Evolutionary conservation across 2,329 filamentous ascomycete species (phyloP), one percentile per base, ranked within the genome.

Genomic region (Samsoniella hepiali): DNA sequence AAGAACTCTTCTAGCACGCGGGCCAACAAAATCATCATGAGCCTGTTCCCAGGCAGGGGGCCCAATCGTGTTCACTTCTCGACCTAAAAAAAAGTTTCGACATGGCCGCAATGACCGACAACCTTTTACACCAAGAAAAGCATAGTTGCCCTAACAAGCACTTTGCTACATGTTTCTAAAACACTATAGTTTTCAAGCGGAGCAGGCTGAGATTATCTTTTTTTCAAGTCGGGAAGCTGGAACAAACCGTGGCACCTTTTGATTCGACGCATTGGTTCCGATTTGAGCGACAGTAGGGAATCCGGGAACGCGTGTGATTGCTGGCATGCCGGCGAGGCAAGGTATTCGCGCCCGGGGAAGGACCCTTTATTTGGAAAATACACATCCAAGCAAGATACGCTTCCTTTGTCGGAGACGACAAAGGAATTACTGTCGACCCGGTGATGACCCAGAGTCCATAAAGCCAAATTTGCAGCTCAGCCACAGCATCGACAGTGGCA

Each of bases 381-480:
- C 58, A 64, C 17, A 51, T 62, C 65, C 56, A 58, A 63, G 17
- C 22, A 38, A 63, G 55, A 66, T 65, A 27, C 61, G 65, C 50
- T 58, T 59, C 47, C 17, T 53, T 27, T 44, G n/a, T 57, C 63
- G 66, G 62, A 64, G 65, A 63, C 27, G 5, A 47, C 56, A 51
- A 64, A 63, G 54, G 67, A 64, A 62, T 29, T 45, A 15, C 9
- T 45, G 58, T 62, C 45, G 62, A 72, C 79, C 79, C 79, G 67
- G 73, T 82, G 81, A 83, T 83, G 81, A 83, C 76, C 69, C 72
- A 73, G 59, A 69, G 75, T 78, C 81, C 81, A 82, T 82, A 81
- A 82, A 83, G 81, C 81, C 81, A 83, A 83, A 83, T 80, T 83
- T 82, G 80, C 78, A 83, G 80, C 59, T 71, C 78, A 82, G 72